These are phyloP conservation scores for Globisporangium megalacanthum DNA, from an alignment of 352 stramenopile species.

Conservation along the genomic window DNA sequence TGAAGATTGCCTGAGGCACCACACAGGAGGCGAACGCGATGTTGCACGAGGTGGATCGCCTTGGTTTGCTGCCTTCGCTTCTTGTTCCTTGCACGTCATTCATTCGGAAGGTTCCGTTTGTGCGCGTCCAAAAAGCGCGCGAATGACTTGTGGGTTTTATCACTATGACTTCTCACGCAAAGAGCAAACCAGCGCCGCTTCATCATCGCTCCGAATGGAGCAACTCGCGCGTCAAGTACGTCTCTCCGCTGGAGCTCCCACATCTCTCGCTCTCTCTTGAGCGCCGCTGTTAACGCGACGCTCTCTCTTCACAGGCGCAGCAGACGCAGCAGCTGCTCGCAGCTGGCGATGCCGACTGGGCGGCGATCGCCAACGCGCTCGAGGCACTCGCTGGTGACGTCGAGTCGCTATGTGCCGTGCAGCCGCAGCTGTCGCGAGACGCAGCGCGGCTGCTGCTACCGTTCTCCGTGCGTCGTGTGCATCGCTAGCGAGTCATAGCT, in stretches of 20 bases:
- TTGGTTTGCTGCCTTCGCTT: too few relatives aligned
- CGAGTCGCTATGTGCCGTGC: conserved; percentile 21
- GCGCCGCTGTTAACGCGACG: background rate
- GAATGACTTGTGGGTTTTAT: background rate
- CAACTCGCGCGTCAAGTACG: conserved; percentile 16
- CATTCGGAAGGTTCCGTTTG: too few relatives aligned
- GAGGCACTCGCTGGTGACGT: conserved; percentile 41
- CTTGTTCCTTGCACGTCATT: too few relatives aligned
- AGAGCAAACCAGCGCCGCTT: background rate
- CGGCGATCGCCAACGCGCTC: conserved; percentile 26
- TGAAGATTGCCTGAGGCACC: too few relatives aligned
- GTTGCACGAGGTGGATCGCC: too few relatives aligned
- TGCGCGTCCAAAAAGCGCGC: background rate
- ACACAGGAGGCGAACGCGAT: too few relatives aligned
- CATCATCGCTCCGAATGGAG: conserved; percentile 10
- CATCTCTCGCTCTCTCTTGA: background rate
- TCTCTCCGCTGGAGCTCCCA: background rate
- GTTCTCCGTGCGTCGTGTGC: conserved; percentile 32
- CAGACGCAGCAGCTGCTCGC: conserved; percentile 29
- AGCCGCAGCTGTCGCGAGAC: conserved; percentile 20
- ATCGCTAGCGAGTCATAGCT: too few relatives aligned
- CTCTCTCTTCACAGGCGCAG: conserved; percentile 22
- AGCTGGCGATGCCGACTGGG: conserved; percentile 33
- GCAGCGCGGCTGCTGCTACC: conserved; percentile 31
- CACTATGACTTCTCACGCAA: background rate